Evolutionary conservation across 495 filamentous ascomycete species (phyloP).

Genomic region (Annulohypoxylon bovei): DNA sequence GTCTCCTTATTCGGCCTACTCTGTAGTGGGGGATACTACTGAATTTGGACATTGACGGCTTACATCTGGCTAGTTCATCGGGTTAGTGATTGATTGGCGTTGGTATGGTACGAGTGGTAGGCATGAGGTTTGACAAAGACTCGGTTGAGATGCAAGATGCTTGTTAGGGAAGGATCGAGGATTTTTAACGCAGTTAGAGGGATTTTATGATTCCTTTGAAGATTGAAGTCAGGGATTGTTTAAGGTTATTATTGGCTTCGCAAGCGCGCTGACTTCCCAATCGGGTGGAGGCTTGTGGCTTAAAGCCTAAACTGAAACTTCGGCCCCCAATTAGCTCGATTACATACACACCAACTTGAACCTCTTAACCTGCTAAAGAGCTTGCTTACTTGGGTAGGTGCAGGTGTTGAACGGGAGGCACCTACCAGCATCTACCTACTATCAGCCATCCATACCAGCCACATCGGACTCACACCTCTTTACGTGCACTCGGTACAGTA

Average conservation of each 20-base stretch:
- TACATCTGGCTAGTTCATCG: background rate
- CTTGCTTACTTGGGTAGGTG: background rate
- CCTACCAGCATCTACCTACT: background rate
- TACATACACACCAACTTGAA: slow-evolving; percentile 2
- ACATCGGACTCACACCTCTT: slow-evolving; percentile 3
- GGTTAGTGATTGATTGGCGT: background rate
- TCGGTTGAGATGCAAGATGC: slow-evolving; percentile 8
- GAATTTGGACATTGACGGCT: slow-evolving; percentile 12
- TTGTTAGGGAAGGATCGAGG: slow-evolving; percentile 26
- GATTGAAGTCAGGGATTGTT: slow-evolving; percentile 20
- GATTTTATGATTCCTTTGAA: slow-evolving; percentile 28
- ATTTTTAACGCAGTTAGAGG: slow-evolving; percentile 21
- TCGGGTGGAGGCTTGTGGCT: slow-evolving; percentile 26
- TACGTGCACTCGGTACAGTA: background rate
- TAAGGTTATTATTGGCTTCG: slow-evolving; percentile 38
- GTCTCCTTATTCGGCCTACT: slow-evolving; percentile 29
- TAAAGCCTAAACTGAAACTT: slow-evolving; percentile 29
- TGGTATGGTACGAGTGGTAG: background rate
- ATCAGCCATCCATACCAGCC: slow-evolving; percentile 7
- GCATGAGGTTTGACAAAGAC: slow-evolving; percentile 18
- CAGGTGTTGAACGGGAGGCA: background rate
- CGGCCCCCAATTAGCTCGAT: slow-evolving; percentile 23
- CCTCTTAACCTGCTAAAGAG: too few species aligned
- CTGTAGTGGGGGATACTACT: slow-evolving; percentile 30
- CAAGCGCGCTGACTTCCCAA: slow-evolving; percentile 33